These are phyloP conservation scores for Cladosporium velox DNA, from an alignment of 2,329 filamentous ascomycete species.

Conservation along the genomic window DNA sequence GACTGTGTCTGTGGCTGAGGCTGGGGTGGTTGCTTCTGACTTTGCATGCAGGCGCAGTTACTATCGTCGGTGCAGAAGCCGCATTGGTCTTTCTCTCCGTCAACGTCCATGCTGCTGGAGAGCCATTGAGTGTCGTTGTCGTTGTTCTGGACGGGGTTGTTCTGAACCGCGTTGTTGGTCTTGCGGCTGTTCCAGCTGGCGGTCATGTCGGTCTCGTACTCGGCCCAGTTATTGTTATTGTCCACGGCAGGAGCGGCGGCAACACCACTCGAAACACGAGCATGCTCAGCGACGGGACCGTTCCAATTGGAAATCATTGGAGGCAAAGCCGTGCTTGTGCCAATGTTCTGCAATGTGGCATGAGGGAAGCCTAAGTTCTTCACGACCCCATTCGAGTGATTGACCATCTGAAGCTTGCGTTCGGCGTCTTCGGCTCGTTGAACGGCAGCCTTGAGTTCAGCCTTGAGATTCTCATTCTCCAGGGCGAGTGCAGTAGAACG, in stretches of 20 bases:
- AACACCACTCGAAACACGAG: background rate
- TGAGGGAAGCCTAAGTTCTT: conserved; percentile 12
- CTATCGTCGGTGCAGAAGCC: conserved; percentile 35
- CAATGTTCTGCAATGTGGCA: background rate
- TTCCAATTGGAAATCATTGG: conserved; percentile 22
- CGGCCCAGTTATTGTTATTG: background rate
- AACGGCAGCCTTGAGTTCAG: conserved; percentile 12
- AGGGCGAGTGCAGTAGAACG: background rate
- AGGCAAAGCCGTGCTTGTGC: conserved; percentile 6
- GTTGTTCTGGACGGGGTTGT: conserved; percentile 12
- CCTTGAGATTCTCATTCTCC: conserved; percentile 1
- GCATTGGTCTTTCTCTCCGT: conserved; percentile 27
- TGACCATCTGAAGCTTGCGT: conserved; percentile 1
- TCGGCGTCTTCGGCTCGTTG: conserved; percentile 20
- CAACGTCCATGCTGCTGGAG: conserved; percentile 25
- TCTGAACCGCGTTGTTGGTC: conserved; percentile 12
- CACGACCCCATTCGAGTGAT: background rate
- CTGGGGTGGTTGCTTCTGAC: background rate
- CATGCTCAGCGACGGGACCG: conserved; percentile 21
- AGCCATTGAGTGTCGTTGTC: conserved; percentile 24
- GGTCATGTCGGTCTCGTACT: conserved; percentile 26
- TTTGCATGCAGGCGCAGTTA: conserved; percentile 31
- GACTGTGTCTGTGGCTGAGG: background rate
- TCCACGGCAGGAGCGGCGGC: background rate
- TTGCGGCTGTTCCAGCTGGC: conserved; percentile 22